phyloP scores from a whole-genome alignment of 2,329 filamentous ascomycete species.

The Zymoseptoria ardabiliae region DNA sequence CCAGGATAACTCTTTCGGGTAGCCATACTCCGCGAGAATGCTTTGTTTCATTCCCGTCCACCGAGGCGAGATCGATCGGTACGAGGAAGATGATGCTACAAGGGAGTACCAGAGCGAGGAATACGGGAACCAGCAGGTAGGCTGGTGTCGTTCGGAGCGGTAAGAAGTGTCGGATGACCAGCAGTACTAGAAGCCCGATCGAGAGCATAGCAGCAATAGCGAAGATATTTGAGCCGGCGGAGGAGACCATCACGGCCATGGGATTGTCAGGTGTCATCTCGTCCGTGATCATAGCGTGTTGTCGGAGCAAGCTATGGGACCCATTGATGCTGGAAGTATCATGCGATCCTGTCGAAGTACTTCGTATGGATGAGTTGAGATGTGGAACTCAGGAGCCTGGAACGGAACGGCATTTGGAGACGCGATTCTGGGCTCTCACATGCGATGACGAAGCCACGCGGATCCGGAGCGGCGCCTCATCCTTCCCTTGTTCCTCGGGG shows the following conservation, averaged over 20 bases:
- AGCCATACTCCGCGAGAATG: slow-evolving; percentile 76
- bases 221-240: slow-evolving; percentile 74
- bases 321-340: neutral
- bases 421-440: neutral
- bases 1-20: slow-evolving; percentile 66
- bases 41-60: slow-evolving; percentile 40
- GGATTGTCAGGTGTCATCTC: neutral
- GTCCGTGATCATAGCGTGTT: neutral
- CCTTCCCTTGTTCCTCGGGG: neutral
- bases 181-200: slow-evolving; percentile 69
- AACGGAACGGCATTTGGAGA: neutral
- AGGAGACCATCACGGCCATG: slow-evolving; percentile 42
- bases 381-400: neutral
- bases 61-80: slow-evolving; percentile 88
- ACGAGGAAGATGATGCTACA: slow-evolving; percentile 87
- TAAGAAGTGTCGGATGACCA: slow-evolving; percentile 83
- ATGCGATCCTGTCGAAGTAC: neutral
- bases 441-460: neutral
- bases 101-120: slow-evolving; percentile 89
- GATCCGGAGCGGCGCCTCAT: neutral
- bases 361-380: neutral
- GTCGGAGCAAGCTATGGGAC: neutral
- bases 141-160: slow-evolving; percentile 84
- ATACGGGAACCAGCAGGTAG: slow-evolving; percentile 85
- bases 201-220: slow-evolving; percentile 62